phyloP scores from a whole-genome alignment of 306 rosid genomes.

The Carpinus viminea region DNA sequence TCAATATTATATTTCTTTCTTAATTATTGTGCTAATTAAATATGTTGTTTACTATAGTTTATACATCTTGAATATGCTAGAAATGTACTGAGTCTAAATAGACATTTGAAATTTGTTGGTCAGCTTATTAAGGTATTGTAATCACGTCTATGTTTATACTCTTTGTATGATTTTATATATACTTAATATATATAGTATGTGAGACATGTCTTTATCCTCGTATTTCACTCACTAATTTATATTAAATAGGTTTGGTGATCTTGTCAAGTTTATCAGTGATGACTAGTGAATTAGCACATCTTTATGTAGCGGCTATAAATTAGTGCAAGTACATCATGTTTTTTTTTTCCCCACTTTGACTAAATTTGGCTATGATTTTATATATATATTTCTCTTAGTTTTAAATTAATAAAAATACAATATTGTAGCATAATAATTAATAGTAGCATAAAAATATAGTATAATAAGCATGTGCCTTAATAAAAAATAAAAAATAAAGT shows the following conservation, averaged over 20 bases:
- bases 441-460: no score
- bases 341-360: slow-evolving; percentile 18
- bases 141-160: slow-evolving; percentile 9
- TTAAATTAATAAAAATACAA: not conserved
- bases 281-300: not conserved
- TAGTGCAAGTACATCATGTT: slow-evolving; percentile 3
- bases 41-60: slow-evolving; percentile 58
- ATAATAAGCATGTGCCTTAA: no score
- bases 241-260: slow-evolving; percentile 16
- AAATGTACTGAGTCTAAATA: slow-evolving; percentile 85
- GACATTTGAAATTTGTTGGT: slow-evolving; percentile 88
- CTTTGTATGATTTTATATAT: no score
- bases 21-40: slow-evolving; percentile 29
- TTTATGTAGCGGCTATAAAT: not conserved
- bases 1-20: slow-evolving; percentile 21
- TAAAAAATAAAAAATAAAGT: no score
- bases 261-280: slow-evolving; percentile 14
- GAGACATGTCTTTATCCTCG: no score
- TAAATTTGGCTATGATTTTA: slow-evolving; percentile 3
- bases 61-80: slow-evolving; percentile 88
- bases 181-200: no score
- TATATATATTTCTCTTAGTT: not conserved
- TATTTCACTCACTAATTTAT: not conserved
- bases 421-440: not conserved
- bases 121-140: slow-evolving; percentile 73